A percentile compares a stretch with the other conserved stretches of the same genome.
Conservation (phyloP, 768 basidiomycete genomes). For the Gloeopeniophorella convolvens region DNA sequence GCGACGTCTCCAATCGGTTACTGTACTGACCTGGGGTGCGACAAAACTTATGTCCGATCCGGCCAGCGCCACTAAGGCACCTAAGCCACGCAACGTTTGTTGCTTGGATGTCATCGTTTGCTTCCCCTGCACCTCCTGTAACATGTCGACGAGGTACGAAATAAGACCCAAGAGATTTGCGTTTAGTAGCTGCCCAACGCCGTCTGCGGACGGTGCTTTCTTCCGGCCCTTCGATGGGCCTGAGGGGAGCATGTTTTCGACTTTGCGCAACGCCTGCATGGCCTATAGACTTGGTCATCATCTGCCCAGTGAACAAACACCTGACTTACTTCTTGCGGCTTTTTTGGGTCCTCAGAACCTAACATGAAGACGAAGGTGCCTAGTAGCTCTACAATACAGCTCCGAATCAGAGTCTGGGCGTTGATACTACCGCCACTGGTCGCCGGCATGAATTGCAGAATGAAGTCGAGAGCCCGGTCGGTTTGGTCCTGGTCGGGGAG, state of each 20-base stretch:
- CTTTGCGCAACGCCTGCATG: slow-evolving; percentile 37
- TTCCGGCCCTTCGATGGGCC: slow-evolving; percentile 24
- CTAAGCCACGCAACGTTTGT: slow-evolving; percentile 74
- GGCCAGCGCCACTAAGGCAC: slow-evolving; percentile 60
- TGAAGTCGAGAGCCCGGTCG: slow-evolving; percentile 53
- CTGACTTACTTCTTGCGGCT: slow-evolving; percentile 30
- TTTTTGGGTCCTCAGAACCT: slow-evolving; percentile 55
- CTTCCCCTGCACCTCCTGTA: slow-evolving; percentile 81
- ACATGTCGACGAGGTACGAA: slow-evolving; percentile 74
- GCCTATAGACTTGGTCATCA: slow-evolving; percentile 32
- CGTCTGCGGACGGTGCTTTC: slow-evolving; percentile 27
- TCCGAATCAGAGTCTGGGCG: slow-evolving; percentile 50
- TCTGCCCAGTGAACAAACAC: neutral
- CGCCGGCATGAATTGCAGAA: slow-evolving; percentile 50
- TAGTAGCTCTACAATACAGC: slow-evolving; percentile 62
- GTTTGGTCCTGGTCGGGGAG: slow-evolving; percentile 49
- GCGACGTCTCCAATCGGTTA: slow-evolving; percentile 1
- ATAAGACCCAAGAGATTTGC: slow-evolving; percentile 80
- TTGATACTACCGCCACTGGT: slow-evolving; percentile 34
- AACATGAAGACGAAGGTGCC: slow-evolving; percentile 70
- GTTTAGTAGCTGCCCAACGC: slow-evolving; percentile 58
- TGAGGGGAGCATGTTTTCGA: slow-evolving; percentile 30
- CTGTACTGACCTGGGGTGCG: slow-evolving; percentile 68
- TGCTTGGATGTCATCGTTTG: slow-evolving; percentile 61
- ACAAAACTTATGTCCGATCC: slow-evolving; percentile 68